Evolutionary conservation across 768 basidiomycete species (phyloP).

Genomic region (Boletus barrowsii): DNA sequence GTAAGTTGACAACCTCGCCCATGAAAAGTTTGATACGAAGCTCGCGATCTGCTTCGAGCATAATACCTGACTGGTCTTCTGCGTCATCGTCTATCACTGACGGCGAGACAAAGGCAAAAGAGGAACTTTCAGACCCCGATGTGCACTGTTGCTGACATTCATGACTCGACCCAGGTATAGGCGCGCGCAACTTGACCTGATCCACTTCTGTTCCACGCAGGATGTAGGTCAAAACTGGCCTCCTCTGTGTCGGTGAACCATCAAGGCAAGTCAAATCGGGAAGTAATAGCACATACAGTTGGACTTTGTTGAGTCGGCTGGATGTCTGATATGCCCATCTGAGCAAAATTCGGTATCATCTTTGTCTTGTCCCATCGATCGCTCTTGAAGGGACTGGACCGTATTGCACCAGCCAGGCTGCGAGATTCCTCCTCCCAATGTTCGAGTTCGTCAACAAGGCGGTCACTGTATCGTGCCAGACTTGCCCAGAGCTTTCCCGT

Average conservation of each 20-base stretch:
- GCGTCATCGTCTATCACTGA: conserved; percentile 11
- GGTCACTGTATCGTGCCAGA: conserved; percentile 77
- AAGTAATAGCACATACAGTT: conserved; percentile 10
- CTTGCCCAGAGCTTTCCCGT: conserved; percentile 62
- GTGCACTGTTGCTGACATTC: not conserved
- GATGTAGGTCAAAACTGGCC: conserved; percentile 41
- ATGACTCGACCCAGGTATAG: not conserved
- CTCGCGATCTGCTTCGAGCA: conserved; percentile 66
- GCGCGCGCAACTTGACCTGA: conserved; percentile 40
- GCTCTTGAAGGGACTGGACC: conserved; percentile 43
- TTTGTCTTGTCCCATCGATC: conserved; percentile 70
- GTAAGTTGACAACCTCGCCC: conserved; percentile 51
- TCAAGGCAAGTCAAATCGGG: not conserved
- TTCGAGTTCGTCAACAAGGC: conserved; percentile 60
- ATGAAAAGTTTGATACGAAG: conserved; percentile 69
- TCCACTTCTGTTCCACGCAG: conserved; percentile 37
- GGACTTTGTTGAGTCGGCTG: not conserved
- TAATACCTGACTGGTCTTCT: conserved; percentile 39
- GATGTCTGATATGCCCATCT: conserved; percentile 43
- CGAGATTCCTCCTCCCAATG: conserved; percentile 58
- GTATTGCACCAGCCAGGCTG: conserved; percentile 28
- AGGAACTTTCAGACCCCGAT: conserved; percentile 1
- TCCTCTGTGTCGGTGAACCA: conserved; percentile 25
- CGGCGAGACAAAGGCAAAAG: not conserved
- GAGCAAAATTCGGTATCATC: conserved; percentile 77